Base-by-base conservation (phyloP, 2,329 filamentous ascomycete genomes). In the Penicillium sp. region DNA sequence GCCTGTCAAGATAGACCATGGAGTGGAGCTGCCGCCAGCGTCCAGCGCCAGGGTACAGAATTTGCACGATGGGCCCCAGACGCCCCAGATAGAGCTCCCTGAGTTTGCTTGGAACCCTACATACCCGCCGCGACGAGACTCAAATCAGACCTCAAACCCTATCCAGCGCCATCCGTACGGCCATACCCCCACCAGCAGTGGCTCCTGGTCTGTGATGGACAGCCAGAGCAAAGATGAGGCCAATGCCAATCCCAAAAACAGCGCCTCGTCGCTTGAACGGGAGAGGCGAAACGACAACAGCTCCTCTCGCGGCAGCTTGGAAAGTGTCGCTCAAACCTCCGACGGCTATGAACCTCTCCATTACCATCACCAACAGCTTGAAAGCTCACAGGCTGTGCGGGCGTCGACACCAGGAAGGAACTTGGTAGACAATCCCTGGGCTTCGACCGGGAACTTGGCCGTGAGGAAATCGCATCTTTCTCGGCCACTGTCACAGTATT, bases 401-500 rank as follows among this genome's bases (percentile, higher is more conserved):
- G 58, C 50, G 10, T 61, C 67, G 0, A 51, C 52, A 1, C 56
- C 63, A 6, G 63, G 61, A n/a, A 57, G 60, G 9, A 67, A 64
- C 6, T 63, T 59, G 18, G 64, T 68, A 4, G 80, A 84, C 26
- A 70, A 72, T 44, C 74, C 68, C 13, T 66, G 72, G 3, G 70
- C 72, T 27, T 76, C 80, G 50, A 79, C 80, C 52, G 80, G 82
- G 38, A 80, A 85, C 63, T 70, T 87, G 28, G 82, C 82, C 3
- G 55, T 82, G 79, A 20, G 49, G 26, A 50, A 77, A 8, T 51
- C 54, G n/a, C 49, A 50, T 11, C 31, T 86, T 52, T 77, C 79
- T 32, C 78, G 90, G 42, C 89, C 89, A 4, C 77, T 77, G 20
- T 95, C 90, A 10, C 76, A 84, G 4, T 90, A 89, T 66, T 93